Base-by-base conservation (phyloP, 163 green algal genomes). In the Botryococcus braunii region DNA sequence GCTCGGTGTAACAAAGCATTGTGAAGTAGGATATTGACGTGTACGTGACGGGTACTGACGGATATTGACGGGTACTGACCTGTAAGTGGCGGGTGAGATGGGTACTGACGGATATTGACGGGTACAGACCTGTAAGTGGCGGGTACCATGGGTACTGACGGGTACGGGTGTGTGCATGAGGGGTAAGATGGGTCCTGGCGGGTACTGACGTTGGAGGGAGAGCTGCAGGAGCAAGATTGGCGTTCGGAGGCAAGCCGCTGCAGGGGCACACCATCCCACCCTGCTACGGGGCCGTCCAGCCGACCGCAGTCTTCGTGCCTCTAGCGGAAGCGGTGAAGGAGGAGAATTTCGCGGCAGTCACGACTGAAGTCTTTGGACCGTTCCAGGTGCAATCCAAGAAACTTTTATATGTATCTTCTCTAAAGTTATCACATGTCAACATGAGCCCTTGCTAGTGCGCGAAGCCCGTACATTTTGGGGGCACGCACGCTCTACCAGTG, bases 351-450 rank as follows among this genome's bases (percentile, higher is more conserved):
- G 74, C 87, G 38, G 69, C 87, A 13, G 88, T 81, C 7, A 98
- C 92, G 17, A 97, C 83, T 3, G 94, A 99, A 77, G 86, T 99
- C 31, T 99, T 99, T 83, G 94, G 92, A 1, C 94, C 94, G 32
- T 87, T 99, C 65, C 92, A 97, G 79, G 90, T 90, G 37, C 25
- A 76, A 36, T 11, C 25, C 50, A 31, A 11, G 8, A 61, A 27
- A 25, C 52, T 27, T 8, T 61, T 25, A 29, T 61, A 34, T 69
- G 13, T 37, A 32, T n/a, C 21, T 68, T 68, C 59, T 68, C 63
- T 40, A 34, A 50, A 11, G 27, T 40, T n/a, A n/a, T n/a, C n/a
- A 48, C 35, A 69, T 21, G 9, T 9, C 63, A 35, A 34, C 13
- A 56, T 68, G 21, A 68, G 21, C 17, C n/a, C 61, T 34, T 63